phyloP scores from a whole-genome alignment of 73 alveolate species.

The Paramecium sonneborni region DNA sequence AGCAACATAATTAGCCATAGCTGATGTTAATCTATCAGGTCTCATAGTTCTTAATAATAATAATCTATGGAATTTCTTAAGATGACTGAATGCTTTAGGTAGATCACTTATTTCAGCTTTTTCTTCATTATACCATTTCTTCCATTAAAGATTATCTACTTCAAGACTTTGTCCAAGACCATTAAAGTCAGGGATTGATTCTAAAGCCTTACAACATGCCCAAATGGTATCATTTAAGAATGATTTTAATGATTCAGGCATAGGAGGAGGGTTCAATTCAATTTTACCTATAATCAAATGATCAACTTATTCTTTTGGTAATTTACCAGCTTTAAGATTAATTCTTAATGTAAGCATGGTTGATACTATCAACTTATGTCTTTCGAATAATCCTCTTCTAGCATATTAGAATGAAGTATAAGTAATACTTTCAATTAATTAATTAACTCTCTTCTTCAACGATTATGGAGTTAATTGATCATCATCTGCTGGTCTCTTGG shows the following conservation, averaged over 20 bases:
- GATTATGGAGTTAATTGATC: slow-evolving; percentile 85
- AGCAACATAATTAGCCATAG: slow-evolving; percentile 91
- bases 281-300: slow-evolving; percentile 83
- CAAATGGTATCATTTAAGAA: slow-evolving; percentile 81
- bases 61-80: slow-evolving; percentile 95
- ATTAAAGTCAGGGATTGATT: slow-evolving; percentile 68
- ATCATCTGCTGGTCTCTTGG: slow-evolving; percentile 84
- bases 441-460: slow-evolving; percentile 76
- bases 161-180: slow-evolving; percentile 81
- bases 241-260: slow-evolving; percentile 86
- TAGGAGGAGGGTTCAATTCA: slow-evolving; percentile 78
- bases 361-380: slow-evolving; percentile 97
- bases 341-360: slow-evolving; percentile 97
- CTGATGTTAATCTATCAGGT: slow-evolving; percentile 99
- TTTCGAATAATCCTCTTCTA: slow-evolving; percentile 99
- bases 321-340: slow-evolving; percentile 87
- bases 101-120: slow-evolving; percentile 99
- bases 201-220: slow-evolving; percentile 87
- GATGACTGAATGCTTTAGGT: slow-evolving; percentile 95
- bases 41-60: slow-evolving; percentile 98
- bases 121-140: slow-evolving; percentile 99
- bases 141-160: slow-evolving; percentile 98
- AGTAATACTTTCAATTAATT: slow-evolving; percentile 69
- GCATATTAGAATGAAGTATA: slow-evolving; percentile 77
- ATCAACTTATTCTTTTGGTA: slow-evolving; percentile 82